Evolutionary conservation across 164 flowering plant genomes (phyloP).

Genomic region (grape (Vitis vinifera)): DNA sequence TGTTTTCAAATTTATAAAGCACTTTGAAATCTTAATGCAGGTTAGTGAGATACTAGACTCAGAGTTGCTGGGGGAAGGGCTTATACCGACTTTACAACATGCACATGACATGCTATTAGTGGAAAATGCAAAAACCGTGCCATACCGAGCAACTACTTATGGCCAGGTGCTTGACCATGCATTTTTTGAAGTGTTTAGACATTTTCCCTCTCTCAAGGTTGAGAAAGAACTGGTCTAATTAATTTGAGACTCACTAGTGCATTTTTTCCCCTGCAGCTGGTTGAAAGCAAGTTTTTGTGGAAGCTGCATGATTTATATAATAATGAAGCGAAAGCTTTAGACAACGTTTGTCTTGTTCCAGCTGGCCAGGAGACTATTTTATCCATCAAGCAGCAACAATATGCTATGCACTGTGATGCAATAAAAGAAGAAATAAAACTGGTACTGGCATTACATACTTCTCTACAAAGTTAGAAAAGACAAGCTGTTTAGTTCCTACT

Average conservation of each 20-base stretch:
- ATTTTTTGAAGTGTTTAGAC: background rate
- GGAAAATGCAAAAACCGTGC: conserved; percentile 72
- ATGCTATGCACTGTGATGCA: conserved; percentile 87
- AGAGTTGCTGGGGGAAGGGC: conserved; percentile 94
- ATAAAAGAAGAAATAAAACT: conserved; percentile 59
- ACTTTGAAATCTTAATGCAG: conserved; percentile 38
- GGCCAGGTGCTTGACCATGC: conserved; percentile 63
- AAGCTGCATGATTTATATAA: conserved; percentile 70
- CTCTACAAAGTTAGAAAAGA: conserved; percentile 4
- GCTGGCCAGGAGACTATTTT: conserved; percentile 47
- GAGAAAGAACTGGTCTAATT: background rate
- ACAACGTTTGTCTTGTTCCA: conserved; percentile 68
- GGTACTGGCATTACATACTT: conserved; percentile 42
- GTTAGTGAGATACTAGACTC: conserved; percentile 99
- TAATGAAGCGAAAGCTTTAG: conserved; percentile 54
- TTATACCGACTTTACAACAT: conserved; percentile 89
- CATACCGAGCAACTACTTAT: conserved; percentile 73
- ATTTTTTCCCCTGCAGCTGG: conserved; percentile 47
- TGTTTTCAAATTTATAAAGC: background rate
- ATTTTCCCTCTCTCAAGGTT: no score
- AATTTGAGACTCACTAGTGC: background rate
- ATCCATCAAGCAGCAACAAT: conserved; percentile 59
- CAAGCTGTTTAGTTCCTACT: conserved; percentile 28
- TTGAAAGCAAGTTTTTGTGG: conserved; percentile 71
- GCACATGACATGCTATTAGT: conserved; percentile 84